phyloP scores from a whole-genome alignment of 305 asterid genomes.

The Salvia sclarea region DNA sequence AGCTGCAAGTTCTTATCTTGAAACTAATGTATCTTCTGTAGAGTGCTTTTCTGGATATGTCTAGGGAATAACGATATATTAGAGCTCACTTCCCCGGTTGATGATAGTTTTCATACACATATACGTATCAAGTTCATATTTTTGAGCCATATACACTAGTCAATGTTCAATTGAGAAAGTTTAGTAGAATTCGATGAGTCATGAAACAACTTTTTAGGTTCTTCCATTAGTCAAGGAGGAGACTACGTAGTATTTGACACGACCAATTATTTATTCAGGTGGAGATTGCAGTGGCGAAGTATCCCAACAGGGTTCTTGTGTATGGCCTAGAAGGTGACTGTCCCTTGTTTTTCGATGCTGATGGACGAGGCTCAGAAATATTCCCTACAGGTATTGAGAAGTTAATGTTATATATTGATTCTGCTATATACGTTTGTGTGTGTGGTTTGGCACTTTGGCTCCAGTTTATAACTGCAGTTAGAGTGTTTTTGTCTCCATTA shows the following conservation, averaged over 20 bases:
- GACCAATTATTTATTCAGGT: slow-evolving; percentile 47
- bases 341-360: slow-evolving; percentile 77
- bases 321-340: slow-evolving; percentile 86
- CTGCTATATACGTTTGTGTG: background rate
- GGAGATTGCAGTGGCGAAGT: slow-evolving; percentile 73
- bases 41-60: background rate
- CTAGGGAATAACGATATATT: background rate
- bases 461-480: slow-evolving; percentile 8
- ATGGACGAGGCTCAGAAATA: slow-evolving; percentile 86
- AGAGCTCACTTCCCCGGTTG: slow-evolving; percentile 2
- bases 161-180: background rate
- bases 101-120: background rate
- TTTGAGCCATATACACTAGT: background rate
- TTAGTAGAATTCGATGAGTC: slow-evolving; percentile 10
- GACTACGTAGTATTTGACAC: slow-evolving; percentile 19
- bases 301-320: slow-evolving; percentile 86
- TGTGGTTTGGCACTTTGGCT: slow-evolving; percentile 13
- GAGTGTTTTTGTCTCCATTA: background rate
- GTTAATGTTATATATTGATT: slow-evolving; percentile 16
- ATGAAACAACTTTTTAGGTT: slow-evolving; percentile 10
- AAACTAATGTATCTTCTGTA: background rate
- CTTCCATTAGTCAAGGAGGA: background rate
- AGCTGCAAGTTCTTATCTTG: background rate
- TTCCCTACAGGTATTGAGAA: slow-evolving; percentile 76
- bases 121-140: background rate